Evolutionary conservation across 2,329 filamentous ascomycete species (phyloP).

Genomic region (Apiospora koreana): DNA sequence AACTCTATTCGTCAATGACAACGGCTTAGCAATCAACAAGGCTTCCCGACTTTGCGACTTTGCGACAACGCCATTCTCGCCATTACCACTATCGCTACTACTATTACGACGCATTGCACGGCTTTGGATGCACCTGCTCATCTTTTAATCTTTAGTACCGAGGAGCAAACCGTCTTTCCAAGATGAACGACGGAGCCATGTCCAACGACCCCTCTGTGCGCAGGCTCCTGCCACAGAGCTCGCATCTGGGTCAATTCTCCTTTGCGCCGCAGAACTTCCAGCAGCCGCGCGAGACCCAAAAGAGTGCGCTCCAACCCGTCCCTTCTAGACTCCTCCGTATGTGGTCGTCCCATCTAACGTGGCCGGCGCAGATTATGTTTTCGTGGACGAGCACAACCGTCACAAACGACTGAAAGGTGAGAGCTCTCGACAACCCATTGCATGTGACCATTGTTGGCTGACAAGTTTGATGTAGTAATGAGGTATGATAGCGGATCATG

Average conservation of each 20-base stretch:
- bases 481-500: conserved; percentile 10
- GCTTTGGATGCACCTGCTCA: background rate
- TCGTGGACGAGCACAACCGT: conserved; percentile 97
- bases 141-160: background rate
- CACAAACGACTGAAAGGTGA: conserved; percentile 94
- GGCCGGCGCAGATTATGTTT: conserved; percentile 79
- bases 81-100: background rate
- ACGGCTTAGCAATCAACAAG: background rate
- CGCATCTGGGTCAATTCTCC: conserved; percentile 73
- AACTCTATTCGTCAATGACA: conserved; percentile 8
- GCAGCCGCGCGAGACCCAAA: conserved; percentile 74
- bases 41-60: background rate
- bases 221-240: conserved; percentile 65
- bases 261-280: conserved; percentile 66
- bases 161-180: background rate
- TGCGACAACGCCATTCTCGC: background rate
- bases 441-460: background rate
- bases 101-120: background rate
- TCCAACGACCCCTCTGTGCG: conserved; percentile 63
- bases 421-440: conserved; percentile 18
- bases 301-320: conserved; percentile 61
- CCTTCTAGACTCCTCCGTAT: conserved; percentile 17
- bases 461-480: conserved; percentile 9
- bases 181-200: conserved; percentile 42
- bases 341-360: conserved; percentile 19